Evolutionary conservation across 2,329 filamentous ascomycete genomes (phyloP), one percentile per base, ranked within the genome.

Genomic region (Calonectria pseudoturangicola): DNA sequence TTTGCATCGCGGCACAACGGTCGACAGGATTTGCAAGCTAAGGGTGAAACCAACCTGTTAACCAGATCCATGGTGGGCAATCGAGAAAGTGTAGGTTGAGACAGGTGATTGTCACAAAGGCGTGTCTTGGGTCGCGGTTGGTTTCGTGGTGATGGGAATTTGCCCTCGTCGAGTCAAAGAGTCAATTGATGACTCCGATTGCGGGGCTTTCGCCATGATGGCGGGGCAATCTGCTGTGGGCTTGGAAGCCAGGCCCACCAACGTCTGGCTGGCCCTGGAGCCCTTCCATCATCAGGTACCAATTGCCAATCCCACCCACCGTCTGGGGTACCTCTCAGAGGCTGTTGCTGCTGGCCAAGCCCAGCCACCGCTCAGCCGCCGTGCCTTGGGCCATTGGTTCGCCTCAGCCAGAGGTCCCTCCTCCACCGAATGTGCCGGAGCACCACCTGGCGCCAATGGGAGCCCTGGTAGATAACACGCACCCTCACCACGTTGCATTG

Each of bases 61-160:
- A 90, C 87, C 74, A 89, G 82, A 86, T 90, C 88, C 87, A 90
- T 89, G 79, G 72, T 66, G 66, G 62, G 47, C 28, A 39, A 66
- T 15, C n/a, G 28, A 56, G 1, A 16, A 30, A 28, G 54, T 12
- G 30, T 15, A 41, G 36, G 8, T 33, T 63, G 21, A 62, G 16
- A 12, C 21, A 18, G 30, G 25, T 15, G 43, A 62, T 66, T 28
- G 30, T 13, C 36, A 56, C 30, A 18, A 50, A 25, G 58, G 54
- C 16, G 60, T 45, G 66, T 36, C 36, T 54, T 47, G 12, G 58
- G 43, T 28, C 3, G 48, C 56, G 43, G 25, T 60, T 47, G 66
- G 15, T 58, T 65, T 72, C 60, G 50, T 70, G 63, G 73, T 73
- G 66, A 76, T 69, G 76, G 73, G 74, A 73, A 73, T 77, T 76